Conservation (phyloP, 495 filamentous ascomycete species). For the Parachaetomium inaequale region DNA sequence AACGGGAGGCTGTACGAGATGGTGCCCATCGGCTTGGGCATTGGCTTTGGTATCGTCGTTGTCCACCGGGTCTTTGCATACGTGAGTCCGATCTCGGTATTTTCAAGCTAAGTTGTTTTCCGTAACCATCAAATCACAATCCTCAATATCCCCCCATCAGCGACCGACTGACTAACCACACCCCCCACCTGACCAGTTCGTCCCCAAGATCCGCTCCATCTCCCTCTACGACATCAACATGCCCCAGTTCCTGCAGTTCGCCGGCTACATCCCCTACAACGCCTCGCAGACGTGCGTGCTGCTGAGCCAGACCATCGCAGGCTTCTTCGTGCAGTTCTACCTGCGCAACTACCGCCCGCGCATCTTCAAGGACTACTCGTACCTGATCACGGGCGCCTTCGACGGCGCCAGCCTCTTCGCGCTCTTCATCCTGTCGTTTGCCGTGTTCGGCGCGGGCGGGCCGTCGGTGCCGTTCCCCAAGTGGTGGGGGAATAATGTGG, state of each 20-base stretch:
- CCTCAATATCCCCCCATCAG: background rate
- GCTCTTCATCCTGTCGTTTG: constrained; percentile 57
- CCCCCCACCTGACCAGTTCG: constrained; percentile 28
- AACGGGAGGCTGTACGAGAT: constrained; percentile 36
- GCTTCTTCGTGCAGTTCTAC: constrained; percentile 52
- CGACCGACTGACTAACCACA: constrained; percentile 32
- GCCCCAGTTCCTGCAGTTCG: constrained; percentile 43
- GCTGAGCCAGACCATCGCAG: constrained; percentile 26
- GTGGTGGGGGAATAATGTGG: constrained; percentile 53
- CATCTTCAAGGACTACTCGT: constrained; percentile 57
- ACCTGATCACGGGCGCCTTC: constrained; percentile 52
- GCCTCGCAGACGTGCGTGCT: constrained; percentile 42
- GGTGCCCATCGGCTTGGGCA: constrained; percentile 46
- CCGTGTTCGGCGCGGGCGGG: constrained; percentile 52
- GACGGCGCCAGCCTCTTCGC: constrained; percentile 52
- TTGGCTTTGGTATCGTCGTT: constrained; percentile 41
- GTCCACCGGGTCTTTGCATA: constrained; percentile 42
- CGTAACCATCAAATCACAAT: constrained; percentile 2
- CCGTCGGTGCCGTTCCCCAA: constrained; percentile 34
- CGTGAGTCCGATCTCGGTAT: constrained; percentile 26
- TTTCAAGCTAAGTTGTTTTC: too few species aligned
- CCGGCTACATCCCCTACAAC: constrained; percentile 47
- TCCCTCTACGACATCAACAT: constrained; percentile 40
- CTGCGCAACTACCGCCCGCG: constrained; percentile 48
- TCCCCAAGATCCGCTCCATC: constrained; percentile 40